phyloP scores from a whole-genome alignment of 805 yeast species.

The Monosporozyma unispora region DNA sequence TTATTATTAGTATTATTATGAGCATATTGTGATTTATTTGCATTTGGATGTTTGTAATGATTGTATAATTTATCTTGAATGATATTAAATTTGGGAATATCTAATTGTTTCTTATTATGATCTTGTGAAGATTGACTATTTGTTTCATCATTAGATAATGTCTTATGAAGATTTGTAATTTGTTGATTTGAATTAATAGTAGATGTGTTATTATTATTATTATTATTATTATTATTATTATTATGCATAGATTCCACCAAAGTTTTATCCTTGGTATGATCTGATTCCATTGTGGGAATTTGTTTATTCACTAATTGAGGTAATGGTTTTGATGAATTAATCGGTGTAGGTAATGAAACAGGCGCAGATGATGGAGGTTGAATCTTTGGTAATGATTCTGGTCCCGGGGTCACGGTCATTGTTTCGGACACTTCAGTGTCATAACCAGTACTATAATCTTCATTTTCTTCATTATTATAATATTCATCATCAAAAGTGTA shows the following conservation, averaged over 20 bases:
- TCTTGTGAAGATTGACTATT: not conserved
- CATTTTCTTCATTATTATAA: constrained; percentile 33
- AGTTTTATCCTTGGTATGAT: not conserved
- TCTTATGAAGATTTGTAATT: not conserved
- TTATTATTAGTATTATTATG: not conserved
- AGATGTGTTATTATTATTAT: not conserved
- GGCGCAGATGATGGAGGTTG: constrained; percentile 27
- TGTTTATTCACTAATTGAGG: constrained; percentile 11
- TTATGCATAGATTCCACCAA: not conserved
- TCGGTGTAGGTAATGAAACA: constrained; percentile 25
- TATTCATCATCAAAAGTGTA: constrained; percentile 80
- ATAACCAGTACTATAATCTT: constrained; percentile 5
- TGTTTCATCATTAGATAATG: not conserved
- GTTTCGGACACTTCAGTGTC: constrained; percentile 29
- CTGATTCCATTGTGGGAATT: not conserved
- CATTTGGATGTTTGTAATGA: constrained; percentile 2
- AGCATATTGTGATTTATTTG: not conserved
- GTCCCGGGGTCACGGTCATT: constrained; percentile 1
- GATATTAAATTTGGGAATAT: constrained; percentile 7
- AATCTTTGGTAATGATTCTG: constrained; percentile 10
- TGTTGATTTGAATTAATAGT: no score
- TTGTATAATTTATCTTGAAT: constrained; percentile 5
- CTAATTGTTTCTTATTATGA: constrained; percentile 6
- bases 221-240: not conserved
- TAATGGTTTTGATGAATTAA: constrained; percentile 16